Evolutionary conservation across 805 yeast genomes (phyloP).

Genomic region (Candida orba): DNA sequence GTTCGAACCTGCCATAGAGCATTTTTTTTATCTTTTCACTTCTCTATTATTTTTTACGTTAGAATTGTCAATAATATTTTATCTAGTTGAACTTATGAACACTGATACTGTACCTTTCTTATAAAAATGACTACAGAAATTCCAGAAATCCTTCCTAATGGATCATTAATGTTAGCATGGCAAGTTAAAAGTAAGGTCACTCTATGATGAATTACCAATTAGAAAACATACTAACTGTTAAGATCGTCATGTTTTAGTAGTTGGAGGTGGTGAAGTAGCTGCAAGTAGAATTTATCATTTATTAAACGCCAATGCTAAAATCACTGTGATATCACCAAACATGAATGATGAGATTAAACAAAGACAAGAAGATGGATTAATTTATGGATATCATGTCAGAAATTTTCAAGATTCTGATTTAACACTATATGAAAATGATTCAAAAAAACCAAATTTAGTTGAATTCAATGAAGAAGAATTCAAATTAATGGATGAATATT

Average conservation of each 20-base stretch:
- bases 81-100: no score
- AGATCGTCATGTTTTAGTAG: constrained; percentile 56
- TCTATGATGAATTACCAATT: neutral
- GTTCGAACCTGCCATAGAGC: constrained; percentile 49
- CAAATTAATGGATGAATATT: constrained; percentile 24
- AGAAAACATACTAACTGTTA: constrained; percentile 3
- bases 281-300: constrained; percentile 60
- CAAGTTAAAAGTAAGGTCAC: constrained; percentile 49
- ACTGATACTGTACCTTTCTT: no score
- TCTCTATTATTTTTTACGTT: no score
- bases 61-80: no score
- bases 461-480: constrained; percentile 17
- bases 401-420: constrained; percentile 42
- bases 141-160: constrained; percentile 30
- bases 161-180: constrained; percentile 66
- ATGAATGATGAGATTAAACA: constrained; percentile 29
- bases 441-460: constrained; percentile 6
- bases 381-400: constrained; percentile 36
- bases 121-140: neutral
- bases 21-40: no score
- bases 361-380: constrained; percentile 32
- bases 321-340: constrained; percentile 53
- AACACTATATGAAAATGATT: constrained; percentile 36
- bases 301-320: constrained; percentile 59
- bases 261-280: constrained; percentile 80